Conservation (phyloP, 768 basidiomycete species). For the Termitomyces titanicus region DNA sequence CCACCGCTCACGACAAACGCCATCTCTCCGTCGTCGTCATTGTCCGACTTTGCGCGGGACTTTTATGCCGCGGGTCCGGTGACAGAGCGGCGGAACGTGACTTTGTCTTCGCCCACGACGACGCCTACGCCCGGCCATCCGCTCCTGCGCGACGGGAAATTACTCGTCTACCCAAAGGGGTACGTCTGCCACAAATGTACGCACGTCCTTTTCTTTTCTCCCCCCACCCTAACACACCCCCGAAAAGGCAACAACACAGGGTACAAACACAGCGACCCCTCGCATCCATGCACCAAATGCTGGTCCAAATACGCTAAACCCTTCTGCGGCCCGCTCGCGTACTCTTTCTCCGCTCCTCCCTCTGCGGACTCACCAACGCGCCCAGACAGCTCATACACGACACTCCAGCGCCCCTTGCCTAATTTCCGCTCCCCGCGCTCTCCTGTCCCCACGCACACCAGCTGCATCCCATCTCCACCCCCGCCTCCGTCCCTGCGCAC, state of each 20-base stretch:
- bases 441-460: neutral
- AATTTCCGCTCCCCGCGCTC: neutral
- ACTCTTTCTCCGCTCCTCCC: conserved; percentile 32
- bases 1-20: conserved; percentile 13
- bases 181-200: conserved; percentile 67
- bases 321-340: conserved; percentile 58
- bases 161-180: conserved; percentile 69
- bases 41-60: conserved; percentile 56
- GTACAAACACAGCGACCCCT: conserved; percentile 66
- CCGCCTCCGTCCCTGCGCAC: neutral
- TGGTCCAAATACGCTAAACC: conserved; percentile 67
- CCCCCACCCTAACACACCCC: neutral
- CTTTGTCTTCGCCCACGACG: conserved; percentile 6
- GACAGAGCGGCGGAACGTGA: neutral
- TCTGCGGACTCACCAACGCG: too few species aligned
- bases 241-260: conserved; percentile 66
- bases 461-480: neutral
- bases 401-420: conserved; percentile 37
- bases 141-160: conserved; percentile 52
- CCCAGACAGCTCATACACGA: conserved; percentile 12
- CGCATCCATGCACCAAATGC: conserved; percentile 67
- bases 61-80: conserved; percentile 49
- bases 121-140: conserved; percentile 66
- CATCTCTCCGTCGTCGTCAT: neutral
- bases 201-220: conserved; percentile 12